Base-by-base conservation (phyloP, 176 grass and related monocot genomes). In the Luzula sylvatica region DNA sequence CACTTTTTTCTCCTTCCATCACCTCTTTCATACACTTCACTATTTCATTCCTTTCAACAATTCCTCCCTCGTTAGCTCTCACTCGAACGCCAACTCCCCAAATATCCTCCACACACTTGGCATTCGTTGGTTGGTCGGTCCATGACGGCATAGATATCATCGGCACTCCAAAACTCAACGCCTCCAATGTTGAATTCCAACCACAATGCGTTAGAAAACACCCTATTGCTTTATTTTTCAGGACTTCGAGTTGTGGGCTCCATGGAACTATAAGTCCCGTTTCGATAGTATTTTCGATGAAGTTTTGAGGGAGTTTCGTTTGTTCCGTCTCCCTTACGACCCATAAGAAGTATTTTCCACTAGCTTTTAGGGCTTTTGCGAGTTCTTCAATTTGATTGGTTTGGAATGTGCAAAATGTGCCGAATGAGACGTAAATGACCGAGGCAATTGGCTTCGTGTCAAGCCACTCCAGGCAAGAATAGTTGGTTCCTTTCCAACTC, bases 121-220 rank as follows among this genome's bases (percentile, higher is more conserved):
- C 61, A 9, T 65, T 65, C 61, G 23, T 65, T 28, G 43, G 17
- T 29, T 65, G 61, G 23, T 65, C 61, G 18, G 60, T 47, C 60
- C 35, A 47, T 25, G 14, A 22, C 41, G 24, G 24, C 40, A 65
- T 11, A 5, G 20, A 38, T 7, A 65, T 42, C 44, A 50, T 50
- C 5, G 42, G 41, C 42, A 48, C 42, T 4, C 61, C 61, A 15
- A 17, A 47, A 23, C 40, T 8, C 12, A 65, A 1, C 5, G 16
- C 65, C 18, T 68, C 65, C 7, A 68, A 11, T 8, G 29, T 42
- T 38, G 65, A 68, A 30, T 68, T 68, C 65, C 65, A 68, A 3
- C 65, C 65, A 5, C 49, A 68, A 40, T 68, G 65, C 15, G 49
- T 54, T 28, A 67, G 8, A 28, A 67, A 67, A 15, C 64, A 67